Percentiles rank a stretch among this genome's conserved stretches.
phyloP scores from a whole-genome alignment of 2,329 filamentous ascomycete genomes.

The Calonectria montana region DNA sequence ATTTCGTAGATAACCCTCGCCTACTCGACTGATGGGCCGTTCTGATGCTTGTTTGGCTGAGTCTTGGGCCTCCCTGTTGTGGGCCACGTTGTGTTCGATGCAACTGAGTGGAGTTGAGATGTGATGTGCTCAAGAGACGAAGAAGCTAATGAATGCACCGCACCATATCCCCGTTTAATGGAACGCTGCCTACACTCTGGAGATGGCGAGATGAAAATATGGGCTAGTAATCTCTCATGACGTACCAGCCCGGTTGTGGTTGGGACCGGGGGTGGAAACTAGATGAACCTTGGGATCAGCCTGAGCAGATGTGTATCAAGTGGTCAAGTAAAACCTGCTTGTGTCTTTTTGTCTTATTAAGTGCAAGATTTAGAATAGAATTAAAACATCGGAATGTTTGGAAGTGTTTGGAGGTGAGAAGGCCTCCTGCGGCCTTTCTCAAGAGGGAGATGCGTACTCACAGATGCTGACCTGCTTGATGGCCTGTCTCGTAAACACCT shows the following conservation, averaged over 20 bases:
- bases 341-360: neutral
- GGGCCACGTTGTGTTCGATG: slow-evolving; percentile 12
- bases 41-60: slow-evolving; percentile 6
- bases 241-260: neutral
- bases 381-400: neutral
- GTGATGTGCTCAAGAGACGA: slow-evolving; percentile 14
- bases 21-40: neutral
- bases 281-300: slow-evolving; percentile 1
- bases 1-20: neutral
- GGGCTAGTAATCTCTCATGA: neutral
- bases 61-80: slow-evolving; percentile 3
- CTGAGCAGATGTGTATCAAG: neutral
- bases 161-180: slow-evolving; percentile 6
- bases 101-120: slow-evolving; percentile 12
- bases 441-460: neutral
- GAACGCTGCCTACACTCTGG: neutral
- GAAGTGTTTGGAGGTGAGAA: neutral
- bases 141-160: neutral
- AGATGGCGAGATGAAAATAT: slow-evolving; percentile 18
- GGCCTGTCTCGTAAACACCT: slow-evolving; percentile 9
- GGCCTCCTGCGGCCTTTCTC: neutral
- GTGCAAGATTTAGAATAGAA: neutral
- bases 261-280: neutral
- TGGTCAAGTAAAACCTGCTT: neutral
- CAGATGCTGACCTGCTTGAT: neutral